Evolutionary conservation across 108 stramenopile species (phyloP), one percentile per base, ranked within the genome.

Genomic region (Thalassiosira profunda): DNA sequence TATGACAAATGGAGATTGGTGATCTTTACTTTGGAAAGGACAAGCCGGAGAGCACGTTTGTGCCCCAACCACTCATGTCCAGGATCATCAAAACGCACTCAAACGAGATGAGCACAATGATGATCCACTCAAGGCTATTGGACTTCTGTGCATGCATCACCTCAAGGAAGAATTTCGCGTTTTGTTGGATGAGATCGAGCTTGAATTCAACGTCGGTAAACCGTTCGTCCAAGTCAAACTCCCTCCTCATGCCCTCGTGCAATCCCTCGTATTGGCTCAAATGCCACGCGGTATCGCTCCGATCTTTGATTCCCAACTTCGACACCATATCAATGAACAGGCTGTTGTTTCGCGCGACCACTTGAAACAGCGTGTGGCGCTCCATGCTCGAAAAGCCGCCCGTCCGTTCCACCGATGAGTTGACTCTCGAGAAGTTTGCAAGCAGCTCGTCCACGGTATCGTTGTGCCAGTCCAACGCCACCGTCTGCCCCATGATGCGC

Each of bases 141-240:
- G 81, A 82, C 76, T 98, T 98, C 60, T 98, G 83, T 35, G 90
- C 74, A 42, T 91, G 76, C 25, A 96, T 63, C 17, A 98, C 88
- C 52, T 98, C 95, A 53, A 98, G 68, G 67, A 98, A 96, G 81
- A 98, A 98, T 65, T 96, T 94, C 35, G 95, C 87, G 72, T 98
- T 96, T 46, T 92, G 82, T 65, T 98, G 92, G 18, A 97, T 94
- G 29, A 95, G 58, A 64, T 94, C 80, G 18, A 96, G 74, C 67
- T 97, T 97, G 81, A 94, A 90, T 72, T 96, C 93, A 54, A 97
- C 87, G 41, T 93, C 76, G 63, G 58, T 62, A 15, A 79, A 79
- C 29, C 85, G 83, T 53, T 82, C 76, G 65, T 80, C 79, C 60
- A 86, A 71, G 33, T 86, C 85, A 52, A 86, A 86, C 38, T 86